A percentile compares a stretch with the other conserved stretches of the same genome.
Conservation (phyloP, 495 filamentous ascomycete genomes). For the Ascobolus immersus region DNA sequence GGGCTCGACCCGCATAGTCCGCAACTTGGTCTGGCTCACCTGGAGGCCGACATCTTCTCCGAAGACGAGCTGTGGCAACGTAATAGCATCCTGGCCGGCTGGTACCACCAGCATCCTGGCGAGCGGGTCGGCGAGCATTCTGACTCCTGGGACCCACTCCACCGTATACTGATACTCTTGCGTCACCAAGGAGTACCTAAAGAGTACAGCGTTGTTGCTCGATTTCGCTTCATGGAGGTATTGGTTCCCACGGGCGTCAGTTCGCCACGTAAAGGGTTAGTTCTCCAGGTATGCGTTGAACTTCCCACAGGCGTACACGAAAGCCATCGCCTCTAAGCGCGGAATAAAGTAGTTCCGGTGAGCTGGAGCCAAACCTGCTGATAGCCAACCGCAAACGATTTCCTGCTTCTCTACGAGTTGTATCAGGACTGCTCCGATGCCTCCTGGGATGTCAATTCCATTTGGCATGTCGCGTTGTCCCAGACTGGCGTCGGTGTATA, state of each 20-base stretch:
- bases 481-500: neutral
- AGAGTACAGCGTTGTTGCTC: slow-evolving; percentile 1
- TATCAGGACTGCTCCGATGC: no score
- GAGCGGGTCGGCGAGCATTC: neutral
- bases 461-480: no score
- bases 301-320: slow-evolving; percentile 1
- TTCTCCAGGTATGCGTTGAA: neutral
- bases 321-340: neutral
- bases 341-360: slow-evolving; percentile 1
- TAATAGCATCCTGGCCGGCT: neutral
- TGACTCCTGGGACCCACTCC: neutral
- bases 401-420: no score
- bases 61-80: neutral
- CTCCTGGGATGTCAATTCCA: no score
- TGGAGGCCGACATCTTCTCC: no score
- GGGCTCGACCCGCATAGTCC: no score
- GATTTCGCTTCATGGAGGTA: slow-evolving; percentile 1
- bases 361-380: neutral
- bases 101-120: neutral
- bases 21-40: no score
- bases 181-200: neutral
- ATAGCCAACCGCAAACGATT: no score
- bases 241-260: neutral
- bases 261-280: neutral
- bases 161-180: neutral